phyloP scores from a whole-genome alignment of 1,284 basidiomycete species.

The Leccinum pseudoinsigne region DNA sequence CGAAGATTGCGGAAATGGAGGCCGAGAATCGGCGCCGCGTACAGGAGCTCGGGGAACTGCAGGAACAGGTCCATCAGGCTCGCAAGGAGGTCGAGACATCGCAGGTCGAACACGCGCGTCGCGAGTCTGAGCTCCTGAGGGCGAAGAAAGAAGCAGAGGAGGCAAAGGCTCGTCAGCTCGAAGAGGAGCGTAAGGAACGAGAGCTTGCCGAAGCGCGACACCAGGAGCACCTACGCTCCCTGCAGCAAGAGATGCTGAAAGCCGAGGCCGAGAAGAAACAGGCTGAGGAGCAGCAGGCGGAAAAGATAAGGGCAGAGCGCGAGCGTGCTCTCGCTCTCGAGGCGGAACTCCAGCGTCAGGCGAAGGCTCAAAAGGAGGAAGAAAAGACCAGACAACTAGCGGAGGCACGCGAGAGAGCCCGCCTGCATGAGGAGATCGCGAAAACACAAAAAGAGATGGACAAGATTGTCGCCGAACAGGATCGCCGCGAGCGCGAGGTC shows the following conservation, averaged over 20 bases:
- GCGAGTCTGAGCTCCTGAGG: slow-evolving; percentile 28
- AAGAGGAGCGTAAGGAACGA: slow-evolving; percentile 33
- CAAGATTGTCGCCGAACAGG: slow-evolving; percentile 24
- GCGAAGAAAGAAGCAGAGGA: slow-evolving; percentile 28
- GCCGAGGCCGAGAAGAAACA: slow-evolving; percentile 28
- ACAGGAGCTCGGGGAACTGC: slow-evolving; percentile 25
- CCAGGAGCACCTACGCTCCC: slow-evolving; percentile 29
- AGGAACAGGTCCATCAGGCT: slow-evolving; percentile 32
- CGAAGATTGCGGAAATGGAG: slow-evolving; percentile 31
- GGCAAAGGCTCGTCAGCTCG: slow-evolving; percentile 26
- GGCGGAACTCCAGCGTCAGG: slow-evolving; percentile 28
- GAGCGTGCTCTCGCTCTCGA: slow-evolving; percentile 35
- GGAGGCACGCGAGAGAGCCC: slow-evolving; percentile 30
- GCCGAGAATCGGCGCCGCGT: slow-evolving; percentile 21
- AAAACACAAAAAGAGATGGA: slow-evolving; percentile 30
- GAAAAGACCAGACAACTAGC: slow-evolving; percentile 23
- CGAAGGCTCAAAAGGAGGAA: slow-evolving; percentile 27
- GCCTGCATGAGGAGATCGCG: slow-evolving; percentile 31
- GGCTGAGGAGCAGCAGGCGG: slow-evolving; percentile 25
- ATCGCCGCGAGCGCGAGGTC: slow-evolving; percentile 30
- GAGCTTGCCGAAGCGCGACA: slow-evolving; percentile 31
- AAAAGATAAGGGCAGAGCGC: slow-evolving; percentile 28
- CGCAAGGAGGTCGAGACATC: slow-evolving; percentile 31
- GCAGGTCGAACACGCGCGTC: slow-evolving; percentile 30
- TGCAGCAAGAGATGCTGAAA: slow-evolving; percentile 30